Evolutionary conservation across 805 yeast genomes (phyloP), one percentile per base, ranked within the genome.

Genomic region (Suhomyces prunicola): DNA sequence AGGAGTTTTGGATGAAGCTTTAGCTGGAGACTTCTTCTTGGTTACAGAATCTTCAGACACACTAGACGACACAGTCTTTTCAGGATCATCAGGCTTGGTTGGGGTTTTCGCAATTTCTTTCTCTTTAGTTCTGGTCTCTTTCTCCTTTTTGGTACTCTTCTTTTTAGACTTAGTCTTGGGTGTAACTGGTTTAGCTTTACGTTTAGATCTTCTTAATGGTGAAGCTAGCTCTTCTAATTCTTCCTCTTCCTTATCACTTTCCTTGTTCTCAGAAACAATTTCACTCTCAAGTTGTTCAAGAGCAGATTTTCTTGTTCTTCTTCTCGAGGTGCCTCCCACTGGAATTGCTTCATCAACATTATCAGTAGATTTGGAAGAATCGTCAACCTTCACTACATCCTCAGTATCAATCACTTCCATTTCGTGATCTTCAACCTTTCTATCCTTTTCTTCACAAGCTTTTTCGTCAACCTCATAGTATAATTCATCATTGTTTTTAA

Each of bases 401-500:
- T 33, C 9, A n/a, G 36, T 33, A 33, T n/a, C 36, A 6, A 33
- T 9, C 5, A 33, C 36, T 13, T 27, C 24, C 47, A n/a, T 29
- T 35, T 15, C 17, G 19, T 6, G 13, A 19, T 39, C 42, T 17
- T 39, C 42, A 17, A 2, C 42, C 8, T 4, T 39, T 9, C 17
- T n/a, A 5, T 33, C 36, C 6, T 33, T 33, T 4, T 33, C 17
- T 13, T n/a, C 36, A 33, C 27, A 13, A 27, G 6, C 40, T 22
- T 45, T 44, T 29, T 26, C 48, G 15, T 17, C 26, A 27, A 24
- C 31, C 33, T 27, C 46, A 19, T 6, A 47, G 10, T 47, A 47
- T 6, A 45, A 15, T n/a, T 31, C 35, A 22, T 57, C 61, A 15
- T 50, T 35, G 7, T 40, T 51, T 15, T 51, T 47, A 5, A 54